phyloP scores from a whole-genome alignment of 1,139 yeast genomes.

The Taiozyma sp. region DNA sequence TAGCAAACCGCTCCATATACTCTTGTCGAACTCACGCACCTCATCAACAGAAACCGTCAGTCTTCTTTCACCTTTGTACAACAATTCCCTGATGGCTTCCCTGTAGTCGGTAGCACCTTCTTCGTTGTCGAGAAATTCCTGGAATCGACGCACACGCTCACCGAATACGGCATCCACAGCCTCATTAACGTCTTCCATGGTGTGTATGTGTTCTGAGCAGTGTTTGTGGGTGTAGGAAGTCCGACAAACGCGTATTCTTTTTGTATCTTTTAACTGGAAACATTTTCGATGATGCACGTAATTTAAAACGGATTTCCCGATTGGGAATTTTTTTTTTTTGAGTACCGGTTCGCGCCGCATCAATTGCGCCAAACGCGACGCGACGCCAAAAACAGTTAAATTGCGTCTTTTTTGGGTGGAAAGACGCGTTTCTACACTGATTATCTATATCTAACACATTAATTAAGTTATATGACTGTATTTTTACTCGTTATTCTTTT shows the following conservation, averaged over 20 bases:
- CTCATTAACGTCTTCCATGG: conserved; percentile 23
- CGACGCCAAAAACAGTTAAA: not conserved
- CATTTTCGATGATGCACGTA: not conserved
- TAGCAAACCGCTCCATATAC: conserved; percentile 75
- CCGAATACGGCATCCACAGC: conserved; percentile 46
- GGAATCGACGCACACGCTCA: conserved; percentile 85
- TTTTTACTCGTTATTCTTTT: not conserved
- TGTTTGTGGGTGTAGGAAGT: not conserved
- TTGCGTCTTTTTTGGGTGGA: not conserved
- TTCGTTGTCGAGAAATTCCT: conserved; percentile 73
- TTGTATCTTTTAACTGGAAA: not conserved
- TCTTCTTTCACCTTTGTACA: conserved; percentile 61
- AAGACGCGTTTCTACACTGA: not conserved
- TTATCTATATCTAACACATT: not conserved
- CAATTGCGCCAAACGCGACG: not conserved
- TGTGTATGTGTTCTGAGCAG: not conserved
- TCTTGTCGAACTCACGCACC: conserved; percentile 75
- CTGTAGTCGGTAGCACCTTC: conserved; percentile 54
- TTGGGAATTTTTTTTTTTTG: not conserved
- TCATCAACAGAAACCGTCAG: conserved; percentile 81
- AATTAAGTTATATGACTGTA: not conserved
- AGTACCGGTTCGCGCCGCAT: not conserved
- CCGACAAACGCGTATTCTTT: not conserved
- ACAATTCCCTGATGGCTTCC: conserved; percentile 67
- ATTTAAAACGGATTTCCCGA: not conserved